Evolutionary conservation across 108 stramenopile genomes (phyloP).

Genomic region (Bacterosira constricta): DNA sequence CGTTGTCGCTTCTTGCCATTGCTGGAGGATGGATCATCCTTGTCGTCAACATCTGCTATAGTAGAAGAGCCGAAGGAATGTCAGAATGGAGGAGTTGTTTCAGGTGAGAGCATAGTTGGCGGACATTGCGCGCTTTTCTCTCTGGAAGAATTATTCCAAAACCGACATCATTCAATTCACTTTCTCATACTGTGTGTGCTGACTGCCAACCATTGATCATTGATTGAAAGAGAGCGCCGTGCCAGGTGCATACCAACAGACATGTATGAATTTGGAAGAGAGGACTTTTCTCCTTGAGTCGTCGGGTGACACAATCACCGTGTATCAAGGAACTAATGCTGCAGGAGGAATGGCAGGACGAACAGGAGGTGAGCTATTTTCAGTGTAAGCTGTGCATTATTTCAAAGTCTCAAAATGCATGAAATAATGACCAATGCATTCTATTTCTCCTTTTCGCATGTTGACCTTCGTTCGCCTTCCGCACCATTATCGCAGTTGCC

Average conservation of each 20-base stretch:
- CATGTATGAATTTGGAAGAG: slow-evolving; percentile 57
- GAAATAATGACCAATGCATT: too few relatives aligned
- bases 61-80: slow-evolving; percentile 8
- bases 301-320: slow-evolving; percentile 24
- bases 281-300: slow-evolving; percentile 45
- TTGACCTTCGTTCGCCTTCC: background rate
- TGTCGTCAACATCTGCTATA: too few relatives aligned
- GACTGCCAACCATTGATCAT: too few relatives aligned
- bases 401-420: too few relatives aligned
- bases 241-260: slow-evolving; percentile 73
- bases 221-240: slow-evolving; percentile 44
- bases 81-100: slow-evolving; percentile 13
- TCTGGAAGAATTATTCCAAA: too few relatives aligned
- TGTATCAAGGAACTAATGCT: slow-evolving; percentile 32
- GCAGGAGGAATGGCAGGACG: slow-evolving; percentile 19
- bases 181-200: too few relatives aligned
- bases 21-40: too few relatives aligned
- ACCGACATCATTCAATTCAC: background rate
- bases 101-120: slow-evolving; percentile 1
- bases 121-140: too few relatives aligned
- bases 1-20: too few relatives aligned
- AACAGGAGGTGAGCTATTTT: slow-evolving; percentile 25
- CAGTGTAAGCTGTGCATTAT: too few relatives aligned
- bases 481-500: slow-evolving; percentile 51
- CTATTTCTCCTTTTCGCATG: too few relatives aligned